Conservation (phyloP, 306 rosid species). For the Cicer bijugum region DNA sequence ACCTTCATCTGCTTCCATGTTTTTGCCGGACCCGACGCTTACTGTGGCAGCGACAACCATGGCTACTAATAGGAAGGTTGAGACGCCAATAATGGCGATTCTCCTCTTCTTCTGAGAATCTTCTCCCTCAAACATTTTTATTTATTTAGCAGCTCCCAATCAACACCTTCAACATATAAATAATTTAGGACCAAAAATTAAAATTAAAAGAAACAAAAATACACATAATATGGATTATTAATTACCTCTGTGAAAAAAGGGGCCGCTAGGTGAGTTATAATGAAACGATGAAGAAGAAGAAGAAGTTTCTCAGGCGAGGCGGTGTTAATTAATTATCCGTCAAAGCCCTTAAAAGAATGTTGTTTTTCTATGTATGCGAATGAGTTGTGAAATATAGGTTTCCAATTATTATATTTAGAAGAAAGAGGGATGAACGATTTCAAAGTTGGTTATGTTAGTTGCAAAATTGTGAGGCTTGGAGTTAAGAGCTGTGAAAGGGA, state of each 20-base stretch:
- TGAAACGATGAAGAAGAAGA: not conserved
- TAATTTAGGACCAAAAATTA: too few relatives aligned
- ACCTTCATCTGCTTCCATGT: rapidly evolving
- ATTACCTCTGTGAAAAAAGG: constrained; percentile 18
- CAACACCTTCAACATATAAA: constrained; percentile 29
- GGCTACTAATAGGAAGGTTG: constrained; percentile 61
- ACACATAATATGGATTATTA: too few relatives aligned
- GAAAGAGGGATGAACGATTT: not conserved
- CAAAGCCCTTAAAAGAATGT: constrained; percentile 37
- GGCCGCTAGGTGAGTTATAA: constrained; percentile 18
- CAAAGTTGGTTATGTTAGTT: constrained; percentile 40
- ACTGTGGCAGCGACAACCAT: constrained; percentile 68
- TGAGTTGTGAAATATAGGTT: not conserved
- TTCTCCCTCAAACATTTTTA: constrained; percentile 16
- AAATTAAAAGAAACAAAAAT: too few relatives aligned
- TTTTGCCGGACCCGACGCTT: constrained; percentile 9
- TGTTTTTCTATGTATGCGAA: not conserved
- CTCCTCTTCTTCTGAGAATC: constrained; percentile 44
- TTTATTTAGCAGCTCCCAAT: constrained; percentile 47
- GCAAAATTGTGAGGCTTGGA: constrained; percentile 47
- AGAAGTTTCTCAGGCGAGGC: constrained; percentile 32
- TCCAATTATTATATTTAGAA: constrained; percentile 2
- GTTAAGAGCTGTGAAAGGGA: constrained; percentile 22
- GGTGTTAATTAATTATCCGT: constrained; percentile 35
- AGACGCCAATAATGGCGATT: constrained; percentile 52